Evolutionary conservation across 306 rosid species (phyloP).

Genomic region (Cicer chorassanicum): DNA sequence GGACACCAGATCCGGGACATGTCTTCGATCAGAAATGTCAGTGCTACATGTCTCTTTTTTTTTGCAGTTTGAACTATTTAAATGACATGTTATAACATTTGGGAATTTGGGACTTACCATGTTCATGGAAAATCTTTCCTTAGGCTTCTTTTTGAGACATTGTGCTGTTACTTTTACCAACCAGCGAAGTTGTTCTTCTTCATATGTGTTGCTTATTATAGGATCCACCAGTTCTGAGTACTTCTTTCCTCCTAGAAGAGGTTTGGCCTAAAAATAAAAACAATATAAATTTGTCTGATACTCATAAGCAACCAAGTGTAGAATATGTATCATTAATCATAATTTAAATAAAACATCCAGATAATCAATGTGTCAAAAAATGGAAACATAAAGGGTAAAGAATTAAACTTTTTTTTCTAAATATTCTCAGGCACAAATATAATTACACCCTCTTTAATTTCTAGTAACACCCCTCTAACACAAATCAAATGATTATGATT

Average conservation of each 20-base stretch:
- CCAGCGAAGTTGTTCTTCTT: constrained; percentile 51
- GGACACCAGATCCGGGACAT: no score
- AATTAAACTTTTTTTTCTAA: neutral
- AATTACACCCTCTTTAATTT: no score
- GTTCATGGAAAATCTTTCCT: constrained; percentile 53
- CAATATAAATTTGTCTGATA: constrained; percentile 6
- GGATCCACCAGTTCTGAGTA: constrained; percentile 51
- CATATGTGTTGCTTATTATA: constrained; percentile 46
- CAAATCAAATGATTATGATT: no score
- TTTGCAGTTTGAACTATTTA: neutral
- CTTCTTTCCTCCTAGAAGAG: constrained; percentile 50
- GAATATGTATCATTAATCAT: constrained; percentile 16
- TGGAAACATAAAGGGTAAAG: neutral
- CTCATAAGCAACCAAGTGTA: constrained; percentile 20
- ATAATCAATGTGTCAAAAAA: neutral
- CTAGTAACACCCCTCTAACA: no score
- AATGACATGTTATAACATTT: constrained; percentile 17
- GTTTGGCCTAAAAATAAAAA: constrained; percentile 45
- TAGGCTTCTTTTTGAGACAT: constrained; percentile 58
- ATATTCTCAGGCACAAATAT: neutral
- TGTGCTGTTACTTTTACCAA: constrained; percentile 44
- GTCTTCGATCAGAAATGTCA: no score
- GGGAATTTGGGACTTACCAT: constrained; percentile 47
- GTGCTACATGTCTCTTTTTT: neutral
- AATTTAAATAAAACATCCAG: neutral